phyloP scores from a whole-genome alignment of 106 monocot species.

The Chionographis japonica region DNA sequence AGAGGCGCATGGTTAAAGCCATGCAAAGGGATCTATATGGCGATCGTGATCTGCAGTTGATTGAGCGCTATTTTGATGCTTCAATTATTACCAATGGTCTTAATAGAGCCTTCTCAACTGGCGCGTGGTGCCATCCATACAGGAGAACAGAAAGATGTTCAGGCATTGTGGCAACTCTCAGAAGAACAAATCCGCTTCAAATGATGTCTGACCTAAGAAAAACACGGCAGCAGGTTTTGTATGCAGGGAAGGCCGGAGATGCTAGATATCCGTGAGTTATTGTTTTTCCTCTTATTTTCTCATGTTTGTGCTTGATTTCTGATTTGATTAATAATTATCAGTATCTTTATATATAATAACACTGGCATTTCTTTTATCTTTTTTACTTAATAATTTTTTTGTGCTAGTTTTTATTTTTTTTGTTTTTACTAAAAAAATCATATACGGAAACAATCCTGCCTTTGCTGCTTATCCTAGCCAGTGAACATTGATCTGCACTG shows the following conservation, averaged over 20 bases:
- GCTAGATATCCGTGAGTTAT: constrained; percentile 95
- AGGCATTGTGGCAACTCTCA: constrained; percentile 81
- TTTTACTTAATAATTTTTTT: too few relatives aligned
- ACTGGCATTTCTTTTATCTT: too few relatives aligned
- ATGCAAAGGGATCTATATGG: constrained; percentile 84
- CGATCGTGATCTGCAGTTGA: constrained; percentile 49
- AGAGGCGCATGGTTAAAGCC: constrained; percentile 70
- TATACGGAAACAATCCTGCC: too few relatives aligned
- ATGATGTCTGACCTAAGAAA: constrained; percentile 87
- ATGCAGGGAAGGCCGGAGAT: constrained; percentile 91
- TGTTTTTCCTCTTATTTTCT: neutral
- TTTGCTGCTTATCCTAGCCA: too few relatives aligned
- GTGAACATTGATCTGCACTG: too few relatives aligned
- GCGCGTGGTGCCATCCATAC: constrained; percentile 88
- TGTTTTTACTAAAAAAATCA: too few relatives aligned
- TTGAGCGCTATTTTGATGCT: constrained; percentile 73
- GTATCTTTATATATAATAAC: too few relatives aligned
- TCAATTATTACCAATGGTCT: constrained; percentile 87
- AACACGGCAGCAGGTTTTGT: constrained; percentile 74
- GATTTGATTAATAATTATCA: too few relatives aligned
- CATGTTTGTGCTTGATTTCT: too few relatives aligned
- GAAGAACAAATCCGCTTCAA: constrained; percentile 80
- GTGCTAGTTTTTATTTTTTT: too few relatives aligned
- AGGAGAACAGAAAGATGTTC: constrained; percentile 57
- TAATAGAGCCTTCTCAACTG: constrained; percentile 76